Base-by-base conservation (phyloP, 768 basidiomycete species). In the Russula abietina region DNA sequence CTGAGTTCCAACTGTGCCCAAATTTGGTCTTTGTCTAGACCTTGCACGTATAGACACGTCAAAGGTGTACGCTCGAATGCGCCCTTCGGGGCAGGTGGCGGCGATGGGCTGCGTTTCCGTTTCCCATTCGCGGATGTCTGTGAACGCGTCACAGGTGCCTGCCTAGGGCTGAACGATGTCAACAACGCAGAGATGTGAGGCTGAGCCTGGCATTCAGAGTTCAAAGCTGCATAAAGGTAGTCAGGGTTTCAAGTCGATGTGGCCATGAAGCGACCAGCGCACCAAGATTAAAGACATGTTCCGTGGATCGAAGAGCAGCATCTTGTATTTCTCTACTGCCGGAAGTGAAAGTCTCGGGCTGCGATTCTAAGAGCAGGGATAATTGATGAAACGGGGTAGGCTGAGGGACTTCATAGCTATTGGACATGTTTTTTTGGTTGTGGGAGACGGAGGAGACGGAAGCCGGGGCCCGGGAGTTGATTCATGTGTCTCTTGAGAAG, bases 1-100 rank as follows among this genome's bases (percentile, higher is more conserved):
- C 91, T 79, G 58, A 99, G 77, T 70, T 98, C 96, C 59, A 98
- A 73, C 75, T 99, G 96, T 45, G 87, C 87, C 96, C 96, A 99
- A 30, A 98, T 78, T 72, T 96, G 94, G 60, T 91, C 90, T 26
- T 83, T 80, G 67, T 86, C 88, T 83, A 97, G 87, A 19, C 81
- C 87, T 24, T 92, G 84, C 14, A 86, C 77, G 62, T 85, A 89
- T 22, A 99, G 81, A 39, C 82, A 82, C 8, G 83, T 77, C 3
- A 98, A 73, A 7, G 94, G 94, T 0, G 96, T 97, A 28, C 75
- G 75, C 55, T 77, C 70, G 55, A 86, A 77, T 12, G 73, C 58
- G 4, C 71, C 52, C 49, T 71, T 73, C 33, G 72, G 43, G 11
- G 33, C 69, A 39, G 62, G 73, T 17, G 72, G 69, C n/a, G 78